These are phyloP conservation scores for Globisporangium perplexum DNA, from an alignment of 352 stramenopile species.

Conservation along the genomic window DNA sequence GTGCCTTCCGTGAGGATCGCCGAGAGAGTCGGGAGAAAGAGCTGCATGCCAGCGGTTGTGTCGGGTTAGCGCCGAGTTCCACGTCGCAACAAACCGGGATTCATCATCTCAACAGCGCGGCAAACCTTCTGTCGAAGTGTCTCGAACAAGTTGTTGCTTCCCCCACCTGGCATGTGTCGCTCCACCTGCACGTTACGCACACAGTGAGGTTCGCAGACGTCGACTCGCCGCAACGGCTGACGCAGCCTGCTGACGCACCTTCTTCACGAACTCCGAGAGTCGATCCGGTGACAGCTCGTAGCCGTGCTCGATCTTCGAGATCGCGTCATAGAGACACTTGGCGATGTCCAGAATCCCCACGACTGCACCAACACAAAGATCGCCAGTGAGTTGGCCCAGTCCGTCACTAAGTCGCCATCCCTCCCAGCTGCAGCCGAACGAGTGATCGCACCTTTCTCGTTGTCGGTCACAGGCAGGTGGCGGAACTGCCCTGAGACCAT, in stretches of 20 bases:
- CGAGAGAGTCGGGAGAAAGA: constrained; percentile 82
- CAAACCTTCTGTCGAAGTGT: constrained; percentile 74
- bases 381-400: background rate
- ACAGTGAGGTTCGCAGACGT: background rate
- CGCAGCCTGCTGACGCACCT: constrained; percentile 26
- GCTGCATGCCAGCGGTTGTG: constrained; percentile 19
- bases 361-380: constrained; percentile 40
- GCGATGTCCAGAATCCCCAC: constrained; percentile 97
- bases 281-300: constrained; percentile 71
- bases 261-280: constrained; percentile 70
- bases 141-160: constrained; percentile 71
- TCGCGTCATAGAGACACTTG: constrained; percentile 98
- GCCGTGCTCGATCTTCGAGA: constrained; percentile 93
- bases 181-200: constrained; percentile 29
- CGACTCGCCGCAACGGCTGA: background rate
- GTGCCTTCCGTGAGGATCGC: constrained; percentile 62
- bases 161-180: constrained; percentile 38
- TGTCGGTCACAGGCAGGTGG: constrained; percentile 93
- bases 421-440: too few relatives aligned
- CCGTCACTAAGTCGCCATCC: background rate
- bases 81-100: too few relatives aligned
- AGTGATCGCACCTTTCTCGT: constrained; percentile 58
- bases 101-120: background rate
- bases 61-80: background rate
- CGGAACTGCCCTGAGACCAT: constrained; percentile 97